These are phyloP conservation scores for Diaporthe batatas DNA, from an alignment of 2,329 filamentous ascomycete genomes.

Conservation along the genomic window DNA sequence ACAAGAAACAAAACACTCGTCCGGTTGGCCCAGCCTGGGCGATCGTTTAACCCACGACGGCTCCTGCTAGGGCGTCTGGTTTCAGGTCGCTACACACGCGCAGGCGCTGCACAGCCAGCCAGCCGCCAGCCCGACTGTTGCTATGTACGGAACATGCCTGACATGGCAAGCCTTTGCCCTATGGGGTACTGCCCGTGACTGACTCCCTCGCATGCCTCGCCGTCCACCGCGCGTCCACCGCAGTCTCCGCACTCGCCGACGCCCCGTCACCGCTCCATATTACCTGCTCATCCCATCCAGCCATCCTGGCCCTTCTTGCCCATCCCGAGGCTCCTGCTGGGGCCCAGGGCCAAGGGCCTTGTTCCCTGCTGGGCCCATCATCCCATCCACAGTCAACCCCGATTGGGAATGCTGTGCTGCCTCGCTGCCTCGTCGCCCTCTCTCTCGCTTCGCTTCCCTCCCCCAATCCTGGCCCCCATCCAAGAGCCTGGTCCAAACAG, in stretches of 20 bases:
- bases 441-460: constrained; percentile 3
- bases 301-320: background rate
- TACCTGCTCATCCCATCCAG: constrained; percentile 11
- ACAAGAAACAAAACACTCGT: constrained; percentile 20
- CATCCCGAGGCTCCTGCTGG: background rate
- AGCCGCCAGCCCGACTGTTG: background rate
- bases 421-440: background rate
- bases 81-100: constrained; percentile 20
- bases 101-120: constrained; percentile 29
- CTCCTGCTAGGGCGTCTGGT: constrained; percentile 25
- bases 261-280: constrained; percentile 19
- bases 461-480: constrained; percentile 17
- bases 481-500: constrained; percentile 30
- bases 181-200: background rate
- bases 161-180: no score
- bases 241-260: constrained; percentile 27
- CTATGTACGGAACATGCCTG: constrained; percentile 16
- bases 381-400: background rate
- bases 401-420: constrained; percentile 18
- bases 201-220: background rate
- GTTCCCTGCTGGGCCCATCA: background rate
- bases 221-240: constrained; percentile 21
- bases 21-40: constrained; percentile 21
- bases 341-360: background rate
- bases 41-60: constrained; percentile 34